phyloP scores from a whole-genome alignment of 495 filamentous ascomycete species.

The Hypoxylon fragiforme region DNA sequence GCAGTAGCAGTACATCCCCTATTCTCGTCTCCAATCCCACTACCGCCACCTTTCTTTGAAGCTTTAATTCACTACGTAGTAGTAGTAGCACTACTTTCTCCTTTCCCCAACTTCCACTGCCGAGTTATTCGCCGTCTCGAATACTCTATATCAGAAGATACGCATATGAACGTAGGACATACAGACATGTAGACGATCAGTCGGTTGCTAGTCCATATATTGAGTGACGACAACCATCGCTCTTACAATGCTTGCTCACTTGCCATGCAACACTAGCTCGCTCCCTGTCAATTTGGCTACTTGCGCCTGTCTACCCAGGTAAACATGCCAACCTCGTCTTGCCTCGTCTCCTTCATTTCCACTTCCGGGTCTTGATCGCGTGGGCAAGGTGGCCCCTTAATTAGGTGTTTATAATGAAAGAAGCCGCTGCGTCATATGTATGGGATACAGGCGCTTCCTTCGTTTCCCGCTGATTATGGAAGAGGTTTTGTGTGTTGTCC shows the following conservation, averaged over 20 bases:
- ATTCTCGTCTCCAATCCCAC: too few species aligned
- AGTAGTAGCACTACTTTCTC: too few species aligned
- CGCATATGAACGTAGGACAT: too few species aligned
- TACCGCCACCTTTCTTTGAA: too few species aligned
- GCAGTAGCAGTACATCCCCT: too few species aligned
- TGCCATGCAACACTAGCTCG: slow-evolving; percentile 1
- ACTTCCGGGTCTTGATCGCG: background rate
- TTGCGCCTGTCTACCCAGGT: slow-evolving; percentile 15
- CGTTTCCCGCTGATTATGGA: slow-evolving; percentile 4
- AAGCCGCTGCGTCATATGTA: background rate
- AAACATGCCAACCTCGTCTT: slow-evolving; percentile 13
- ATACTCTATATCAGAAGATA: too few species aligned
- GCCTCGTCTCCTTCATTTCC: background rate
- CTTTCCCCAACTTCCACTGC: too few species aligned
- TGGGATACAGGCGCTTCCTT: slow-evolving; percentile 9
- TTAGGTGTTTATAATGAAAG: slow-evolving; percentile 14
- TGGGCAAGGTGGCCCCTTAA: background rate
- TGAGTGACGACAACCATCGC: slow-evolving; percentile 1
- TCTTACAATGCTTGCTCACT: too few species aligned
- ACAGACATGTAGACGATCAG: too few species aligned
- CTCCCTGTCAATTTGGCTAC: slow-evolving; percentile 17
- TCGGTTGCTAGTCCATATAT: background rate
- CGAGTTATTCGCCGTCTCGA: too few species aligned
- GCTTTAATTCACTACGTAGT: too few species aligned
- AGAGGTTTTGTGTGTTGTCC: slow-evolving; percentile 2